Base-by-base conservation (phyloP, 371 early-diverging fungal species). In the Mortierella sp. region DNA sequence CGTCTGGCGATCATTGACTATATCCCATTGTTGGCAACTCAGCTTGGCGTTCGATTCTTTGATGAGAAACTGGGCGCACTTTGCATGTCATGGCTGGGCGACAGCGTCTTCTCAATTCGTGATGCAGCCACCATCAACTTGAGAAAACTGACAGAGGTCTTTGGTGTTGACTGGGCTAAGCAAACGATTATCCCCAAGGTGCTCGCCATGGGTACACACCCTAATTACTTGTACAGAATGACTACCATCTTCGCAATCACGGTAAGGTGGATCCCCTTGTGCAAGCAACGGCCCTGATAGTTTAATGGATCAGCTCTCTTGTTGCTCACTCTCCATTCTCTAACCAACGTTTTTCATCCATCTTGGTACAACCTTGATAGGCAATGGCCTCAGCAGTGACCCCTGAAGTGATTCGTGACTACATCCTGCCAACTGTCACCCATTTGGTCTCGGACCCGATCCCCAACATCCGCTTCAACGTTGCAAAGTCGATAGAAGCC, bases 391-490 rank as follows among this genome's bases (percentile, higher is more conserved):
- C 92, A 34, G 94, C 93, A 37, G 88, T 95, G 49, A 90, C 92
- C 31, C 88, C 94, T 46, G 91, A 92, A 66, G 91, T 96, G 40
- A 89, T 98, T 49, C 91, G 90, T 64, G 96, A 95, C 46, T 84
- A 87, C 63, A 91, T 98, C 61, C 69, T 99, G 65, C 98, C 99
- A 12, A 91, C 95, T 17, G 88, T 97, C 51, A 88, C 87, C 64
- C 86, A 81, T 54, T 85, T 98, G 63, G 91, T 91, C 31, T 85
- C 86, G 43, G 99, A 99, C 74, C 96, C 96, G 21, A 97, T 99
- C 64, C 98, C 99, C 69, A 99, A 99, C 80, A 98, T 99, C 76
- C 95, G 99, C 46, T 99, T 99, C 88, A 99, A 98, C 72, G 97
- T 96, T 16, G 97, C 97, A 57, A 99, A 99, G 81, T 90, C 94